Base-by-base conservation (phyloP, 2,329 filamentous ascomycete genomes). In the Botrytis tulipae region DNA sequence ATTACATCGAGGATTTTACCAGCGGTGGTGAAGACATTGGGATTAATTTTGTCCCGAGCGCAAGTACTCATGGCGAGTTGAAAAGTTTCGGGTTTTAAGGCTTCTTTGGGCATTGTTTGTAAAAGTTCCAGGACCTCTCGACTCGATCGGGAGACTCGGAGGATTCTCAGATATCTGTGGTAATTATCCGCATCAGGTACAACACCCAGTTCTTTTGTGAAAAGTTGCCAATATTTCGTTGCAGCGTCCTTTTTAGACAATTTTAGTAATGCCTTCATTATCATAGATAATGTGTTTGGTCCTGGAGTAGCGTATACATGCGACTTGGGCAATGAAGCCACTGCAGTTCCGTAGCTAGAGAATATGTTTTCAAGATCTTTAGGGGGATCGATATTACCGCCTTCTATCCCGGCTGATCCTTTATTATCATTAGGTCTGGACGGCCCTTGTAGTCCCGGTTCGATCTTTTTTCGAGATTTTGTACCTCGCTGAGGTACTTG, bases 221-320 rank as follows among this genome's bases (percentile, higher is more conserved):
- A 84, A 9, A 91, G 80, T 29, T 91, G 84, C 95, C 95, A 98
- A 82, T 98, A 98, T 46, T 86, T 86, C 70, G 87, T 83, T n/a
- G 90, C 92, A n/a, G 88, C 82, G 22, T 87, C 86, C 12, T 89
- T 88, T 70, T 88, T 86, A 70, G 88, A 87, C 46, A 90, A 86
- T 46, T 88, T 86, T 20, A 86, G 83, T 70, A 93, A 88, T 10
- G 91, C 87, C 63, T 89, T 84, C 60, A 97, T 82, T 32, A 97
- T 80, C 62, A 97, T 82, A 1, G 91, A 91, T 2, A 99, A 86
- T 4, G 87, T 86, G 77, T 90, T 90, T 57, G 82, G 83, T 32
- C 85, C 84, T 1, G 88, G 88, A 46, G 79, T 78, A 40, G 85
- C 84, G 74, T 84, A 84, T 35, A 79, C 73, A 71, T 76, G 78